Conservation (phyloP, 179 eudicot species). For the Carnegiea gigantea region DNA sequence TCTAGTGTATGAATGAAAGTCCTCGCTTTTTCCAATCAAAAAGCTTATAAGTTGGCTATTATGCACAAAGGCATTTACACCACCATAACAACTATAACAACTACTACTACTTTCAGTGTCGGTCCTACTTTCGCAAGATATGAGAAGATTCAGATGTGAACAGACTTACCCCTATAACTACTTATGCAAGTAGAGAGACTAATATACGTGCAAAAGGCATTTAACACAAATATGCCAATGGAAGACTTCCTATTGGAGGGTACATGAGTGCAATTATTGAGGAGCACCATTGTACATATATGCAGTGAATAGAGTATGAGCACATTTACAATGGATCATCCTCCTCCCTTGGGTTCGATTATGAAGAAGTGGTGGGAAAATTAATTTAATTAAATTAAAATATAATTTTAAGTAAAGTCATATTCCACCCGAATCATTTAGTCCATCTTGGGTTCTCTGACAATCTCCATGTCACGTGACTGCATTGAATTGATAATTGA, state of each 20-base stretch:
- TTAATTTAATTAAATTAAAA: background rate
- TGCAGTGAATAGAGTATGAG: background rate
- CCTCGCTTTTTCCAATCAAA: too few species aligned
- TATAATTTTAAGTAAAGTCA: background rate
- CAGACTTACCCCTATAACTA: too few species aligned
- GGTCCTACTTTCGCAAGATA: too few species aligned
- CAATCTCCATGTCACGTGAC: slow-evolving; percentile 28
- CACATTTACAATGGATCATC: background rate
- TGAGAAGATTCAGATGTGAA: too few species aligned
- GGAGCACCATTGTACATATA: background rate
- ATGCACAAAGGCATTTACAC: too few species aligned
- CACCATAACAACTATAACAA: too few species aligned
- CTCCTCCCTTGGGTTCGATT: slow-evolving; percentile 6
- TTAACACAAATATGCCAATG: background rate
- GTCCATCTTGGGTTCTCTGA: slow-evolving; percentile 14
- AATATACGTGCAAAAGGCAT: too few species aligned
- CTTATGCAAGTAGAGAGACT: too few species aligned
- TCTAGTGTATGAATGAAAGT: too few species aligned
- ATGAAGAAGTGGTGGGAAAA: slow-evolving; percentile 1
- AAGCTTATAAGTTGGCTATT: too few species aligned
- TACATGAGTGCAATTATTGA: background rate
- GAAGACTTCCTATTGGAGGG: background rate
- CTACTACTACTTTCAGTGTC: too few species aligned
- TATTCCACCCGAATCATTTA: slow-evolving; percentile 1
- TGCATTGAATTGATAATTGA: slow-evolving; percentile 5